Evolutionary conservation across 192 early-diverging fungal species (phyloP).

Genomic region (Linnemannia hyalina): DNA sequence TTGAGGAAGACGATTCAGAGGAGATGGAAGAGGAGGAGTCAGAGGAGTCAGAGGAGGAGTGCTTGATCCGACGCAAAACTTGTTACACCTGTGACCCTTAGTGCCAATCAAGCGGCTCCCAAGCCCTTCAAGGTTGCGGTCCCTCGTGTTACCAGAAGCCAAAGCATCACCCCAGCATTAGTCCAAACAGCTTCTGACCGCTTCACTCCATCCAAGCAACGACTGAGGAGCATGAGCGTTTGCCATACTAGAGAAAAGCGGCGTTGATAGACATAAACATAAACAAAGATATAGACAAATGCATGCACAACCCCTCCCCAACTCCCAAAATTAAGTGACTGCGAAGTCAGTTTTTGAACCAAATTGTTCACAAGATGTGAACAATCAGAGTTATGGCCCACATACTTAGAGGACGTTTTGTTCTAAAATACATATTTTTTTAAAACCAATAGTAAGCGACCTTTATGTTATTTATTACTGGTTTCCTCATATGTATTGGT

Average conservation of each 20-base stretch:
- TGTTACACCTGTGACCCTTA: neutral
- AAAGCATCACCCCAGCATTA: neutral
- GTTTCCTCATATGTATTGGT: no score
- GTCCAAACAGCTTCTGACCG: neutral
- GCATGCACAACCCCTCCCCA: neutral
- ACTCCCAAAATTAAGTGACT: neutral
- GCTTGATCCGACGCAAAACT: neutral
- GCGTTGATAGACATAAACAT: neutral
- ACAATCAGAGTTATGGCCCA: neutral
- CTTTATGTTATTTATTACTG: no score
- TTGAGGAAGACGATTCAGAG: slow-evolving; percentile 9
- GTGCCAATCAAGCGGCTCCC: neutral
- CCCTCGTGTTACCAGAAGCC: neutral
- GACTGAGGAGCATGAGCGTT: neutral
- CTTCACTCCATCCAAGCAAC: neutral
- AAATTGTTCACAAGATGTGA: neutral
- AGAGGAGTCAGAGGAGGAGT: neutral
- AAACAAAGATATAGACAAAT: neutral
- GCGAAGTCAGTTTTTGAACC: neutral
- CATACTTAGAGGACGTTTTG: no score
- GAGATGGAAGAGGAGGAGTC: slow-evolving; percentile 18
- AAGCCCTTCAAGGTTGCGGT: neutral
- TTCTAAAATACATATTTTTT: no score
- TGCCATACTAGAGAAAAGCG: neutral
- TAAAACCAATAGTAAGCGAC: no score